These are phyloP conservation scores for Fusarium sp. DNA, from an alignment of 2,329 filamentous ascomycete genomes.

Conservation along the genomic window DNA sequence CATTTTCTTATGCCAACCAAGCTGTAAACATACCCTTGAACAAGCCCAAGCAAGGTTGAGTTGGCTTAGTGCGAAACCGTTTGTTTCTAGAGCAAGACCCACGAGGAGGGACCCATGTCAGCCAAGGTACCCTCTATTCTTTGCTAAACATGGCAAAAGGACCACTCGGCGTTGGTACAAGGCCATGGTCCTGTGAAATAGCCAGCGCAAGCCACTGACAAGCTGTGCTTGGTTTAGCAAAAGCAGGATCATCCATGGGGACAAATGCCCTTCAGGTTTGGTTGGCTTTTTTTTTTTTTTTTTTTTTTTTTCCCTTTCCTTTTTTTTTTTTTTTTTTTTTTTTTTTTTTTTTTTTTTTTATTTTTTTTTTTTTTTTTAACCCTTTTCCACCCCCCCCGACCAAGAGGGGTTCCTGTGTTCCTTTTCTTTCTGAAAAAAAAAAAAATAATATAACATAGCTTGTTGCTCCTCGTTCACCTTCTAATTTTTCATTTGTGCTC, in stretches of 20 bases:
- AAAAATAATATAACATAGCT: too few relatives aligned
- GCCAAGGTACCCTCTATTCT: background rate
- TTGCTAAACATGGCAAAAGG: background rate
- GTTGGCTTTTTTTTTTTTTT: background rate
- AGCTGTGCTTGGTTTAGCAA: slow-evolving; percentile 7
- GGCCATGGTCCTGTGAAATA: background rate
- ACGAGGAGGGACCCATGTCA: background rate
- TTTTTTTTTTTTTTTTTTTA: background rate
- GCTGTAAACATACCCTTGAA: background rate
- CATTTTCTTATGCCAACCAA: background rate
- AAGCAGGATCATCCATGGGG: slow-evolving; percentile 19
- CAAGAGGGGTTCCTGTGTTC: too few relatives aligned
- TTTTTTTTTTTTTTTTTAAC: background rate
- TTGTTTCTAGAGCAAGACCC: background rate
- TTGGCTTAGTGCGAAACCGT: background rate
- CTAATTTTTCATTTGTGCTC: too few relatives aligned
- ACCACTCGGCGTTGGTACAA: background rate
- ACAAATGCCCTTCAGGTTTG: background rate
- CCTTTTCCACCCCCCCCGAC: too few relatives aligned
- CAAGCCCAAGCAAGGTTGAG: background rate
- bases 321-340: background rate
- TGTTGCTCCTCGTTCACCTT: too few relatives aligned
- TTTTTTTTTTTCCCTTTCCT: background rate
- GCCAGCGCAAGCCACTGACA: slow-evolving; percentile 19
- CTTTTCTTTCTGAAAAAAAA: too few relatives aligned